Conservation (phyloP, 1,284 basidiomycete species). For the Leccinum solheimii region DNA sequence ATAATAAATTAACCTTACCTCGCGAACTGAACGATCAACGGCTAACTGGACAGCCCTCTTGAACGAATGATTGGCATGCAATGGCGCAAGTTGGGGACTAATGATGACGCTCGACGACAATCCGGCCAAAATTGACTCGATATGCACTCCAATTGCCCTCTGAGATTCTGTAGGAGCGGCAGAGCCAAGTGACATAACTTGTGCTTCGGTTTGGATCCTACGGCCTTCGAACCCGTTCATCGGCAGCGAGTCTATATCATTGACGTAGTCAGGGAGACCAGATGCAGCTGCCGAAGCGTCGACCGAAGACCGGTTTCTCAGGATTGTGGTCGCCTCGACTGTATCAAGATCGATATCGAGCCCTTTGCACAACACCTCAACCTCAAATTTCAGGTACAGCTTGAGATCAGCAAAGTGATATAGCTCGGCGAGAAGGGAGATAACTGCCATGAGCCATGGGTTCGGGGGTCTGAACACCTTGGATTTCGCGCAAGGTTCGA, state of each 20-base stretch:
- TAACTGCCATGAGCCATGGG: constrained; percentile 96
- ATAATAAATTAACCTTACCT: constrained; percentile 50
- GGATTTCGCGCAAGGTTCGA: constrained; percentile 89
- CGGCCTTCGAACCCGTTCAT: constrained; percentile 65
- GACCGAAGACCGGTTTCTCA: constrained; percentile 71
- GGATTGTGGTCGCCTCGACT: constrained; percentile 81
- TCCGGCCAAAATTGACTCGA: constrained; percentile 77
- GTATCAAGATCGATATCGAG: constrained; percentile 87
- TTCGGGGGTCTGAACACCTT: constrained; percentile 95
- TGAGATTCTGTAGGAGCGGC: constrained; percentile 58
- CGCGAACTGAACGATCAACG: constrained; percentile 92
- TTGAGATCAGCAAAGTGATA: constrained; percentile 98
- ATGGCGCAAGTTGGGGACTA: constrained; percentile 68
- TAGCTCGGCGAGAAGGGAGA: constrained; percentile 90
- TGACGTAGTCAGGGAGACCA: constrained; percentile 67
- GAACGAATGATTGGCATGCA: constrained; percentile 81
- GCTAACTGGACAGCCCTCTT: constrained; percentile 92
- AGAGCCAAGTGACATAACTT: constrained; percentile 59
- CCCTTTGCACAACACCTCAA: constrained; percentile 94
- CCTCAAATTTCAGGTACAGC: constrained; percentile 98
- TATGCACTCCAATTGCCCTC: constrained; percentile 65
- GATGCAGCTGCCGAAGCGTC: constrained; percentile 47
- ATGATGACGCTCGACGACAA: constrained; percentile 79
- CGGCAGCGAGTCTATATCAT: constrained; percentile 68
- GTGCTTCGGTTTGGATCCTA: constrained; percentile 51